A percentile compares a stretch with the other conserved stretches of the same genome.
Evolutionary conservation across 345 rosid genomes (phyloP).

Genomic region (Hibiscus mutabilis): DNA sequence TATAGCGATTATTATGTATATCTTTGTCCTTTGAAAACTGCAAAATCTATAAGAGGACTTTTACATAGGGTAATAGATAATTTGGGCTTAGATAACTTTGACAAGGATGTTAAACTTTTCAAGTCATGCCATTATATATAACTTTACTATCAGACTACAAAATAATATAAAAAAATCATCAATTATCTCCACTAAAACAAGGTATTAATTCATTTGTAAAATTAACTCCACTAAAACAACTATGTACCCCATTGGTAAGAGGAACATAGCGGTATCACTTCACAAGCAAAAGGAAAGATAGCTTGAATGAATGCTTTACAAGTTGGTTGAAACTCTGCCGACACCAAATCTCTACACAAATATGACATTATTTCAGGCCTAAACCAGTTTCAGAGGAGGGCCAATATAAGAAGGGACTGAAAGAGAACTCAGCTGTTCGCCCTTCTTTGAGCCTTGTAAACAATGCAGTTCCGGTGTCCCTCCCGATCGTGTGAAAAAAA

Average conservation of each 20-base stretch:
- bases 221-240: not conserved
- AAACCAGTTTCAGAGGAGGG: not conserved
- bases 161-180: too few species aligned
- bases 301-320: not conserved
- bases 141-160: too few species aligned
- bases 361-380: not conserved
- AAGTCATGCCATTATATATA: too few species aligned
- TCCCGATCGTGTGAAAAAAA: not conserved
- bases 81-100: too few species aligned
- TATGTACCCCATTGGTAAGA: not conserved
- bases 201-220: not conserved
- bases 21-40: too few species aligned
- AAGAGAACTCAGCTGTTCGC: not conserved
- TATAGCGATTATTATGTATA: too few species aligned
- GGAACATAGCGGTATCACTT: not conserved
- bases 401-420: not conserved
- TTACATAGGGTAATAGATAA: too few species aligned
- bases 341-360: not conserved
- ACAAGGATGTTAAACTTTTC: too few species aligned
- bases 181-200: not conserved
- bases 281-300: not conserved
- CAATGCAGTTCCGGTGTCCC: not conserved
- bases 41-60: too few species aligned
- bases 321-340: not conserved
- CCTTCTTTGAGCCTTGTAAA: not conserved